Evolutionary conservation across 2,329 filamentous ascomycete species (phyloP).

Genomic region (Colletotrichum sp.): DNA sequence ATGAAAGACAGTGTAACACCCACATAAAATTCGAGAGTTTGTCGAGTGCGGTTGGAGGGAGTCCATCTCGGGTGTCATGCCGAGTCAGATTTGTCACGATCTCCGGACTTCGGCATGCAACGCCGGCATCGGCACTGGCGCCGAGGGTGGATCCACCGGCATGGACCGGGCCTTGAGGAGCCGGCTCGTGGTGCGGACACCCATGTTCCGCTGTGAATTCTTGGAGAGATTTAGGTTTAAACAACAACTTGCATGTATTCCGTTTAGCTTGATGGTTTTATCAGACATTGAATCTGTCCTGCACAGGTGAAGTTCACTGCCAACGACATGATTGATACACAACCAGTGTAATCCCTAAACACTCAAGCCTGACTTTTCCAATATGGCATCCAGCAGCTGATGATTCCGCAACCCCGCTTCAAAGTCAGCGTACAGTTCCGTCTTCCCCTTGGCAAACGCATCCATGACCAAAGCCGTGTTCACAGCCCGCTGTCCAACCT

Average conservation of each 20-base stretch:
- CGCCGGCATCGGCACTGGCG: not conserved
- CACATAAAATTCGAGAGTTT: not conserved
- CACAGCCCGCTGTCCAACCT: constrained; percentile 12
- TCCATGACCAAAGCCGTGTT: constrained; percentile 26
- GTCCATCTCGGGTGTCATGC: not conserved
- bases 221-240: fast-evolving
- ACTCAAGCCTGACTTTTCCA: constrained; percentile 6
- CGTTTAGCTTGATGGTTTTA: not conserved
- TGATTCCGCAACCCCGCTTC: constrained; percentile 26
- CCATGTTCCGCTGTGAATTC: fast-evolving
- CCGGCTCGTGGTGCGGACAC: not conserved
- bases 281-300: not conserved
- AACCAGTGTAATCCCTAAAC: not conserved
- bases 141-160: not conserved
- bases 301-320: not conserved
- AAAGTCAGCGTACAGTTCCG: constrained; percentile 21
- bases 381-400: constrained; percentile 24
- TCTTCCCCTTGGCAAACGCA: constrained; percentile 25
- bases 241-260: not conserved
- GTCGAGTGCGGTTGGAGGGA: not conserved
- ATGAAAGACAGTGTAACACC: not conserved
- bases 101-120: not conserved
- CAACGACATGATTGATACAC: not conserved
- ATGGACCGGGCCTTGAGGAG: not conserved
- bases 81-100: not conserved